These are phyloP conservation scores for Pseudogymnoascus destructans DNA, from an alignment of 2,329 filamentous ascomycete genomes.

Conservation along the genomic window DNA sequence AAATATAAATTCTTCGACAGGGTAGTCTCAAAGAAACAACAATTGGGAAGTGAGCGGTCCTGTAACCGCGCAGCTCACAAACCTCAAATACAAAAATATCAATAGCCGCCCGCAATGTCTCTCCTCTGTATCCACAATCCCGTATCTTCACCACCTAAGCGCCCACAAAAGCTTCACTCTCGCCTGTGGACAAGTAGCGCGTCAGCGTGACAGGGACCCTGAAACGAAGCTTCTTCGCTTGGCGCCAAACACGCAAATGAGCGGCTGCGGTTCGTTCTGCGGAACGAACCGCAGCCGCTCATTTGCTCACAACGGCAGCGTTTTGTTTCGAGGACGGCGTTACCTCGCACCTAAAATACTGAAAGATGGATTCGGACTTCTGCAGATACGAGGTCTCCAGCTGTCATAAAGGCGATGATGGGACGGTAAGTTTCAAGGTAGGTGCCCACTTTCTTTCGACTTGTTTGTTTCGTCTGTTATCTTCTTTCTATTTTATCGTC, in stretches of 20 bases:
- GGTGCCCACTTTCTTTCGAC: neutral
- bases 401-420: neutral
- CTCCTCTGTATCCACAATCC: neutral
- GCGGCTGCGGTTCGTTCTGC: no score
- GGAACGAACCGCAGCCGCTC: neutral
- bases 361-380: neutral
- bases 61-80: neutral
- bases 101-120: neutral
- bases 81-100: neutral
- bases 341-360: neutral
- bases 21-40: neutral
- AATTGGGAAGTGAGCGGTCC: neutral
- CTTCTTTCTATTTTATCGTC: neutral
- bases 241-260: constrained; percentile 4
- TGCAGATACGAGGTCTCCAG: constrained; percentile 6
- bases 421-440: neutral
- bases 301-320: neutral
- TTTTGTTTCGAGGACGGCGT: neutral
- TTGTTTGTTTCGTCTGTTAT: neutral
- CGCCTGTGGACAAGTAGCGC: neutral
- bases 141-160: neutral
- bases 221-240: neutral
- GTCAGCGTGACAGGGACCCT: neutral
- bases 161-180: neutral
- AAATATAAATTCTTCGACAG: neutral